A percentile compares a stretch with the other conserved stretches of the same genome.
phyloP scores from a whole-genome alignment of 805 yeast species.

The Starmerella vaccinii region DNA sequence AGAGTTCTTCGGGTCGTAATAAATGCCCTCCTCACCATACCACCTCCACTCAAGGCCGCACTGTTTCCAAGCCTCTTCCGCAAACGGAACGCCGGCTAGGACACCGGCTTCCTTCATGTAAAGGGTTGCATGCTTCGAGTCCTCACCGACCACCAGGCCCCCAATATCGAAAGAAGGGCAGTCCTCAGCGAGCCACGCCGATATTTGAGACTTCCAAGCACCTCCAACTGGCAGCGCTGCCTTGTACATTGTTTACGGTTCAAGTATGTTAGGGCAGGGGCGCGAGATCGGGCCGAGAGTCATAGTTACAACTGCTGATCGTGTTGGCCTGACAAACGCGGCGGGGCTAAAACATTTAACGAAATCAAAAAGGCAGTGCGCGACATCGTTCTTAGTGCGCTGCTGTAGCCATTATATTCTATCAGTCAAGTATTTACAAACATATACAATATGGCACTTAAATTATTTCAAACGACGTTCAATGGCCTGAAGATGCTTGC shows the following conservation, averaged over 20 bases:
- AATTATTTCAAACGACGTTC: slow-evolving; percentile 40
- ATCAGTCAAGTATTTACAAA: slow-evolving; percentile 1
- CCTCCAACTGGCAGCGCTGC: slow-evolving; percentile 57
- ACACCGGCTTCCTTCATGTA: slow-evolving; percentile 75
- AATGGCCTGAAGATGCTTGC: slow-evolving; percentile 75
- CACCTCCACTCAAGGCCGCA: slow-evolving; percentile 64
- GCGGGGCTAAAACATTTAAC: background rate
- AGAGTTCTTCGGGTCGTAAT: slow-evolving; percentile 36
- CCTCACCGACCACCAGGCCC: slow-evolving; percentile 86
- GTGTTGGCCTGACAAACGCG: background rate
- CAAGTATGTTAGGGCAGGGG: background rate
- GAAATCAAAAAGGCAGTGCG: background rate
- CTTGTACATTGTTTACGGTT: slow-evolving; percentile 12
- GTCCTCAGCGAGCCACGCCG: slow-evolving; percentile 72
- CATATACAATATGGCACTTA: slow-evolving; percentile 1
- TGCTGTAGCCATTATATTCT: no score
- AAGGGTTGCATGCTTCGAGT: slow-evolving; percentile 57
- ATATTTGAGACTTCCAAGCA: slow-evolving; percentile 68
- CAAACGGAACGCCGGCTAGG: slow-evolving; percentile 81
- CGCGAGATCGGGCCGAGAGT: background rate
- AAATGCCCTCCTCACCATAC: slow-evolving; percentile 61
- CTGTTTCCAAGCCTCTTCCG: slow-evolving; percentile 70
- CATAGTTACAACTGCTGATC: background rate
- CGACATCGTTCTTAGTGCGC: no score
- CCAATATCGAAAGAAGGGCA: slow-evolving; percentile 92